Evolutionary conservation across 176 grass and related monocot genomes (phyloP), one percentile per base, ranked within the genome.

Genomic region (Zoysia japonica): DNA sequence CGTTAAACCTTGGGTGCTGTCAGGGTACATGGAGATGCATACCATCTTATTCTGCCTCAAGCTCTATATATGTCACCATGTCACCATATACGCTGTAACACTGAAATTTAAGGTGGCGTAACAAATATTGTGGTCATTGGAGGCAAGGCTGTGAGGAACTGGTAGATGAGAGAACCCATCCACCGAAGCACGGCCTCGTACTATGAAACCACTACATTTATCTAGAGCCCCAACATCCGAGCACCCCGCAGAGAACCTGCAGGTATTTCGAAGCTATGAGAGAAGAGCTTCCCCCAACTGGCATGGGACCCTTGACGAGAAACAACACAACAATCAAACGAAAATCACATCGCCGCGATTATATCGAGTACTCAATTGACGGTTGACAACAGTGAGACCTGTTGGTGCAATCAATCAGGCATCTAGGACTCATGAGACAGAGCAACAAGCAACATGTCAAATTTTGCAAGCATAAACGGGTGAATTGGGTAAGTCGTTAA

Each of bases 211-310:
- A 72, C 68, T 39, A 39, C 42, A 70, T 81, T 91, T 49, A 40
- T 94, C 61, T 94, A 63, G 89, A 74, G 89, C 74, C 80, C 80
- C 79, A 91, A 87, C 12, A 46, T 67, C 75, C 77, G 74, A 86
- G 90, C 81, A 94, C 87, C 89, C 92, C 80, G 17, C 92, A 94
- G 92, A 91, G 89, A 94, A 94, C 92, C 92, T 94, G 89, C 90
- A 12, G 89, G 84, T 91, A 87, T 79, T 84, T 91, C 84, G 57
- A 91, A 92, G 92, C 89, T 87, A 89, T 87, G 87, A 13, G 40
- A 59, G 48, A 65, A 89, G 40, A 91, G 78, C 92, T 95, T 91
- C 87, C 89, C 89, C 89, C 89, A 72, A 61, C 0, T 87, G 70
- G 87, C 70, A 89, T 89, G 80, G 46, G 77, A 41, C 86, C 92